phyloP scores from a whole-genome alignment of 305 asterid genomes.

The Fraxinus floribunda region DNA sequence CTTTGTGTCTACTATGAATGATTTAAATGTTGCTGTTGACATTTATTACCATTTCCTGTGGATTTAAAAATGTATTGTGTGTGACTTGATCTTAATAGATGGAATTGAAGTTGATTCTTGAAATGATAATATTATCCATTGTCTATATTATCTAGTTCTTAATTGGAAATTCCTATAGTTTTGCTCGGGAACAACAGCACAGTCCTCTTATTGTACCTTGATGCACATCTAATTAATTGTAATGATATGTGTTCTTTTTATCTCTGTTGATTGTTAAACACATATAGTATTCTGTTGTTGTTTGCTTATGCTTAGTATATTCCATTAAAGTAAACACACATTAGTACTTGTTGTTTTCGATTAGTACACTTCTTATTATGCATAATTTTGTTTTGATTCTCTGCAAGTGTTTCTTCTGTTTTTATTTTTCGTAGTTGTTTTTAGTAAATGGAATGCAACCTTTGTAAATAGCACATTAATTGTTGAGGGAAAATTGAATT shows the following conservation, averaged over 20 bases:
- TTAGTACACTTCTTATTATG: neutral
- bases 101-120: neutral
- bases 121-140: neutral
- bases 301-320: neutral
- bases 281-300: neutral
- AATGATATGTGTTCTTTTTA: neutral
- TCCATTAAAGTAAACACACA: neutral
- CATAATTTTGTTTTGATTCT: neutral
- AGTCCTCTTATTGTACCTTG: neutral
- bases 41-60: neutral
- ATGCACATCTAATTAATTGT: neutral
- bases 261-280: neutral
- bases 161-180: neutral
- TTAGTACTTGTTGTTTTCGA: neutral
- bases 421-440: neutral
- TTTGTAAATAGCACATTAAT: neutral
- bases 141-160: neutral
- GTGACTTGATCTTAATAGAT: neutral
- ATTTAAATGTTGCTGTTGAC: neutral
- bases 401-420: neutral
- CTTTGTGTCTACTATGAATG: neutral
- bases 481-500: too few relatives aligned
- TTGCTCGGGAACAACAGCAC: neutral
- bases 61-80: neutral
- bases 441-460: neutral